A percentile compares a stretch with the other conserved stretches of the same genome.
Conservation (phyloP, 148 eudicot species). For the Rhododendron griersonianum region DNA sequence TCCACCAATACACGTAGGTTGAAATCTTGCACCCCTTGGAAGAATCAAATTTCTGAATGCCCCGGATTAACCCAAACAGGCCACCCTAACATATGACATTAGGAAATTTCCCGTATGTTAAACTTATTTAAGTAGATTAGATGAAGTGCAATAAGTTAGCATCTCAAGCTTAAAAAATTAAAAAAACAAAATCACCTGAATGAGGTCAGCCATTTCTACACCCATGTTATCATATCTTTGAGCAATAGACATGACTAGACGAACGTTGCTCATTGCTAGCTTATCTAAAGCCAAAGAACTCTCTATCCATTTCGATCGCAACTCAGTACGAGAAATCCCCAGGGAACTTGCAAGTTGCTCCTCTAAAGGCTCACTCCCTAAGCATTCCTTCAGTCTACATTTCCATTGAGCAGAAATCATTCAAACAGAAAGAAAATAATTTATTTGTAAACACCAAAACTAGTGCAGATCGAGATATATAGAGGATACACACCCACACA, state of each 20-base stretch:
- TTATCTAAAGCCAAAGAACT: slow-evolving; percentile 85
- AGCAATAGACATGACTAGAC: slow-evolving; percentile 94
- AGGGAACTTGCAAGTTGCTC: slow-evolving; percentile 77
- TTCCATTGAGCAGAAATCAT: slow-evolving; percentile 7
- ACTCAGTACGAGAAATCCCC: slow-evolving; percentile 55
- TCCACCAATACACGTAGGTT: slow-evolving; percentile 99
- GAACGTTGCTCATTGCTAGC: slow-evolving; percentile 91
- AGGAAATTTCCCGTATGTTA: background rate
- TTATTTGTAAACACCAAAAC: background rate
- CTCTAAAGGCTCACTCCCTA: slow-evolving; percentile 87
- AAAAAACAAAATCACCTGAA: slow-evolving; percentile 51
- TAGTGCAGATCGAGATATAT: background rate
- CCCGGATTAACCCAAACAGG: slow-evolving; percentile 84
- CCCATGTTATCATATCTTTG: slow-evolving; percentile 88
- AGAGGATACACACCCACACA: background rate
- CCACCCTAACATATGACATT: slow-evolving; percentile 57
- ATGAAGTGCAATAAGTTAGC: background rate
- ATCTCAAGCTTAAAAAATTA: background rate
- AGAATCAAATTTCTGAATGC: slow-evolving; percentile 94
- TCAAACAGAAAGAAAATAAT: background rate
- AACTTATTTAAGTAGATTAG: background rate
- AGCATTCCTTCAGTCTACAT: slow-evolving; percentile 63
- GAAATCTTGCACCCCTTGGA: slow-evolving; percentile 95
- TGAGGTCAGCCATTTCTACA: slow-evolving; percentile 91
- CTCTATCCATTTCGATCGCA: slow-evolving; percentile 64